phyloP scores from a whole-genome alignment of 768 basidiomycete species.

The Galerina sulciceps region DNA sequence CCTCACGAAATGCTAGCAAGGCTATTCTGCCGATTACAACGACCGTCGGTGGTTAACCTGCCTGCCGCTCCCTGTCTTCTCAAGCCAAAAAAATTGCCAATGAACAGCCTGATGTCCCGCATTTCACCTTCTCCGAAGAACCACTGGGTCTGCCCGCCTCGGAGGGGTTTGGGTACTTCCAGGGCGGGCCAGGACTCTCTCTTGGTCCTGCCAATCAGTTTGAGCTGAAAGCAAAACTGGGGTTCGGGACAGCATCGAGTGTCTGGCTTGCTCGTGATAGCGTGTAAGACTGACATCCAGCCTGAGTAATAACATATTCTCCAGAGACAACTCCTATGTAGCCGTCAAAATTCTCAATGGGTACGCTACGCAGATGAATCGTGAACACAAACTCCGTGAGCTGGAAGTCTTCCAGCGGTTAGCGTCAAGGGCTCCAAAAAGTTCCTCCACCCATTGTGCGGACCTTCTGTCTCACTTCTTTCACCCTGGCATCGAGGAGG shows the following conservation, averaged over 20 bases:
- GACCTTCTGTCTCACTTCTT: constrained; percentile 21
- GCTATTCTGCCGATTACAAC: background rate
- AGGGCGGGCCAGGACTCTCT: constrained; percentile 19
- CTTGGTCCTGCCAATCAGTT: constrained; percentile 24
- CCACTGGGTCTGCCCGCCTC: constrained; percentile 23
- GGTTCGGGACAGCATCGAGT: constrained; percentile 26
- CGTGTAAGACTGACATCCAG: constrained; percentile 12
- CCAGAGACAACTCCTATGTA: constrained; percentile 16
- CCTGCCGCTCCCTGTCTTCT: background rate
- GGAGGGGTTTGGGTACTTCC: constrained; percentile 24
- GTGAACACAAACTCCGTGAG: constrained; percentile 23
- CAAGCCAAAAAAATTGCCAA: background rate
- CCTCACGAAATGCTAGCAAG: constrained; percentile 3
- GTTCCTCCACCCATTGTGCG: constrained; percentile 11
- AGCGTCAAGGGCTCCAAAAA: constrained; percentile 1
- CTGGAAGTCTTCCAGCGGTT: constrained; percentile 21
- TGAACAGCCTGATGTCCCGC: background rate
- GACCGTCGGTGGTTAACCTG: background rate
- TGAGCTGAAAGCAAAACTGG: constrained; percentile 23
- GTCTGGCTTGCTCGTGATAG: constrained; percentile 28
- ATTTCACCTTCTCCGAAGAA: constrained; percentile 16
- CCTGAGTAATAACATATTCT: background rate
- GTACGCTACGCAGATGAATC: constrained; percentile 23
- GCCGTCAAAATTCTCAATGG: constrained; percentile 26
- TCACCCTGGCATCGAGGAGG: constrained; percentile 25